phyloP scores from a whole-genome alignment of 441 rosid species.

The Aquilaria agallochum region DNA sequence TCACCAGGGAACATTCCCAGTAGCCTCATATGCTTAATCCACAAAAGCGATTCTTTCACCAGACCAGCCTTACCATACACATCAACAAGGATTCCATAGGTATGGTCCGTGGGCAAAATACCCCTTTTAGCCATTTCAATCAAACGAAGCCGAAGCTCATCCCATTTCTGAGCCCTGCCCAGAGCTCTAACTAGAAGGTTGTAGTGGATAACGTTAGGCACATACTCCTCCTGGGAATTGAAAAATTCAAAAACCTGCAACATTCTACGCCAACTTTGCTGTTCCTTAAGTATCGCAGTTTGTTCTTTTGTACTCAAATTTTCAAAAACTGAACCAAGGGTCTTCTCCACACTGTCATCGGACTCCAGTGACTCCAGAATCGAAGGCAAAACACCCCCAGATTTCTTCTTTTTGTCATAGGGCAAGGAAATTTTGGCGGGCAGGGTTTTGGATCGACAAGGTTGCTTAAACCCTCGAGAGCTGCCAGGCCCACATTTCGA shows the following conservation, averaged over 20 bases:
- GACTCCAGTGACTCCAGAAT: slow-evolving; percentile 60
- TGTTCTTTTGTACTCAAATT: slow-evolving; percentile 74
- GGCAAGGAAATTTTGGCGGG: slow-evolving; percentile 33
- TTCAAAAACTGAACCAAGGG: slow-evolving; percentile 46
- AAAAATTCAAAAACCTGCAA: slow-evolving; percentile 70
- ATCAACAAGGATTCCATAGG: slow-evolving; percentile 83
- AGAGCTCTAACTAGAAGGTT: slow-evolving; percentile 72
- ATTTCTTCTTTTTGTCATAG: slow-evolving; percentile 32
- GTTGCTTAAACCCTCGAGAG: slow-evolving; percentile 46
- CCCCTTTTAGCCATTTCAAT: slow-evolving; percentile 76
- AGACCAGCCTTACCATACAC: slow-evolving; percentile 90
- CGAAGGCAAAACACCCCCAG: slow-evolving; percentile 57
- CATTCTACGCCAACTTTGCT: slow-evolving; percentile 50
- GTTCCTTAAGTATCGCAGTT: slow-evolving; percentile 78
- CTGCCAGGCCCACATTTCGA: slow-evolving; percentile 23
- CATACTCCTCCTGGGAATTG: slow-evolving; percentile 55
- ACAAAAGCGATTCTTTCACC: slow-evolving; percentile 72
- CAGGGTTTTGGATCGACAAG: slow-evolving; percentile 37
- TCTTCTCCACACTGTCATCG: slow-evolving; percentile 43
- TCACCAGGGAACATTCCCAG: slow-evolving; percentile 80
- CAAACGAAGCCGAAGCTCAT: slow-evolving; percentile 79
- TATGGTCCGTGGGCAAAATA: slow-evolving; percentile 65
- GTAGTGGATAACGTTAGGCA: slow-evolving; percentile 76
- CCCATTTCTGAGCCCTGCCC: slow-evolving; percentile 88
- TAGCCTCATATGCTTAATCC: slow-evolving; percentile 84